Evolutionary conservation across 106 monocot species (phyloP).

Genomic region (Xerophyta viscosa): DNA sequence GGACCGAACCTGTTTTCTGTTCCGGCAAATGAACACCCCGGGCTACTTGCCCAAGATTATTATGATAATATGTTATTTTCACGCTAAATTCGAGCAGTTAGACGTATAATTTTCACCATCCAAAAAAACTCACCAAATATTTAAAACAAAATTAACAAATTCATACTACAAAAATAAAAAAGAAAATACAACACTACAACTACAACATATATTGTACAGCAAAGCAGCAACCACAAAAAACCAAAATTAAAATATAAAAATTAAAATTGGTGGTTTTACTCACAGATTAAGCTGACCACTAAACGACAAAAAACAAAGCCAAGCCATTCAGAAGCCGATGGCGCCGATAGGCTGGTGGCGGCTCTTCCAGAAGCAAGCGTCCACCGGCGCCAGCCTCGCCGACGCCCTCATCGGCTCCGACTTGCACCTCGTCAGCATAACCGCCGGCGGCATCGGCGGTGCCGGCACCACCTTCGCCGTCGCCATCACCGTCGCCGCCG

Average conservation of each 20-base stretch:
- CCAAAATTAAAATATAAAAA: neutral
- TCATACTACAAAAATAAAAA: too few species aligned
- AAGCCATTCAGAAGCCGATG: conserved; percentile 65
- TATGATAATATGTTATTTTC: too few species aligned
- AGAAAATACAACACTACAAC: too few species aligned
- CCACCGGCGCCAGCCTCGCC: conserved; percentile 51
- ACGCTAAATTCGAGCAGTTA: too few species aligned
- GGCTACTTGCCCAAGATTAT: too few species aligned
- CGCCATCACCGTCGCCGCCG: conserved; percentile 16
- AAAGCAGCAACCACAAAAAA: neutral
- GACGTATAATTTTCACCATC: too few species aligned
- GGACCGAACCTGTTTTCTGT: too few species aligned
- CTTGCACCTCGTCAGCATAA: conserved; percentile 86
- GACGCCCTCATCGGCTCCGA: conserved; percentile 92
- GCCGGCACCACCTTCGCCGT: neutral
- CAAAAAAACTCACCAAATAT: too few species aligned
- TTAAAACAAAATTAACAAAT: too few species aligned
- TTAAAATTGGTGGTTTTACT: neutral
- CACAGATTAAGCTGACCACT: neutral
- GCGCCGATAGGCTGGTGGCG: conserved; percentile 76
- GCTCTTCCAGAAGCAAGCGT: conserved; percentile 92
- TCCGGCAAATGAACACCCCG: too few species aligned
- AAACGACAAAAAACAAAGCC: neutral
- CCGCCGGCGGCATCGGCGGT: conserved; percentile 22
- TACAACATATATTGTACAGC: too few species aligned